These are phyloP conservation scores for Claviceps purpurea DNA, from an alignment of 2,329 filamentous ascomycete species.

Conservation along the genomic window DNA sequence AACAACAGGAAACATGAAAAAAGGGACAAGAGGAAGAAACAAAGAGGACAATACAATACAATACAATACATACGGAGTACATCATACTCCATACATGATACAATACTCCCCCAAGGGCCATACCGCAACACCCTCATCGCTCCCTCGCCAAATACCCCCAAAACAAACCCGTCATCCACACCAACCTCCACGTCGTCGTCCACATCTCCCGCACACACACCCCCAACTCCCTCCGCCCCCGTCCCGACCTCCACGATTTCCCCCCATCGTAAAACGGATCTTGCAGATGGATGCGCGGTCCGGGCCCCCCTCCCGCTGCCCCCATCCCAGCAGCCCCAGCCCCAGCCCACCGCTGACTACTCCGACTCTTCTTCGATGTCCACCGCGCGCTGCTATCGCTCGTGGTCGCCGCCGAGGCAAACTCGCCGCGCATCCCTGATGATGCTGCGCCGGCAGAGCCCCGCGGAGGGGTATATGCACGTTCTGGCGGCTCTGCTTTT, in stretches of 20 bases:
- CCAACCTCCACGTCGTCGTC: constrained; percentile 47
- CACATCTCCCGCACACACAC: constrained; percentile 47
- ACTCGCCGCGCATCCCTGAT: constrained; percentile 10
- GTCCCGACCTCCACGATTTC: constrained; percentile 18
- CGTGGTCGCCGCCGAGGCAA: constrained; percentile 10
- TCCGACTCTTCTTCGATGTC: constrained; percentile 15
- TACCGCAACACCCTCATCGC: constrained; percentile 27
- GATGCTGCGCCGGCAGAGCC: constrained; percentile 7
- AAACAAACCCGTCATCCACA: constrained; percentile 47
- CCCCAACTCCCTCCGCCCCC: constrained; percentile 21
- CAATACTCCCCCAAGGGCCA: too few relatives aligned
- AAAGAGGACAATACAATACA: not conserved
- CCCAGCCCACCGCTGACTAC: constrained; percentile 25
- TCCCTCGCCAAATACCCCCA: constrained; percentile 56
- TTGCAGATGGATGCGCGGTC: constrained; percentile 42
- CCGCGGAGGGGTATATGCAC: not conserved
- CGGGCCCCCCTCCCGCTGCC: constrained; percentile 21
- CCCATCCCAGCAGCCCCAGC: constrained; percentile 17
- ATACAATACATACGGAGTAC: too few relatives aligned
- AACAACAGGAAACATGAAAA: too few relatives aligned
- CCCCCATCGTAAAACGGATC: constrained; percentile 23
- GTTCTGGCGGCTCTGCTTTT: constrained; percentile 18
- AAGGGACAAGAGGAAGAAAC: not conserved
- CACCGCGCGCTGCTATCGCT: constrained; percentile 8
- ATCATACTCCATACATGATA: too few relatives aligned